A percentile compares a stretch with the other conserved stretches of the same genome.
phyloP scores from a whole-genome alignment of 2,329 filamentous ascomycete genomes.

The Microdochium nivale region DNA sequence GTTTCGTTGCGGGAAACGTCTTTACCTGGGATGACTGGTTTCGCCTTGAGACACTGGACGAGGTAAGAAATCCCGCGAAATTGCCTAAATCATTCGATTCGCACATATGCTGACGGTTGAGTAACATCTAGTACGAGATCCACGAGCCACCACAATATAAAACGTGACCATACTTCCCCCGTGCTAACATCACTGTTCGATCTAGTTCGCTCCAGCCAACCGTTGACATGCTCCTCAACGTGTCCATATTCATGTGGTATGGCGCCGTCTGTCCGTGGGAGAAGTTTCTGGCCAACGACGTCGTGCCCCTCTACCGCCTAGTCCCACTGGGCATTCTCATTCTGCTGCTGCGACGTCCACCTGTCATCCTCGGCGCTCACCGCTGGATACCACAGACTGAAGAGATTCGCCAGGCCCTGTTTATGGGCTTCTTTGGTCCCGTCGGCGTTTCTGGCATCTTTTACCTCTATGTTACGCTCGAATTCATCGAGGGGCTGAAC shows the following conservation, averaged over 20 bases:
- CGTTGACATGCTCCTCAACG: conserved; percentile 89
- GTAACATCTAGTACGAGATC: neutral
- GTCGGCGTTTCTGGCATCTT: conserved; percentile 88
- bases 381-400: conserved; percentile 74
- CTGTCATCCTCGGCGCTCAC: conserved; percentile 66
- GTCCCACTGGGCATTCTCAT: conserved; percentile 67
- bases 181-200: neutral
- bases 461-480: conserved; percentile 73
- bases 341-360: conserved; percentile 67
- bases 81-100: neutral
- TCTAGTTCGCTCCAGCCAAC: conserved; percentile 72
- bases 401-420: conserved; percentile 63
- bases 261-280: conserved; percentile 79
- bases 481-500: conserved; percentile 57
- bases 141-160: too few species aligned
- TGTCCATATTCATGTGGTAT: conserved; percentile 84
- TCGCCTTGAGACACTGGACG: conserved; percentile 77
- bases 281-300: conserved; percentile 53
- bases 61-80: conserved; percentile 28
- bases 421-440: conserved; percentile 88
- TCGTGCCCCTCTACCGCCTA: conserved; percentile 68
- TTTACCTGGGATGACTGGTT: conserved; percentile 97
- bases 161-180: too few species aligned
- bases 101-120: neutral
- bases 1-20: conserved; percentile 83